Percentiles rank a stretch among this genome's conserved stretches.
Evolutionary conservation across 305 asterid genomes (phyloP).

Genomic region (Fraxinus paxiana): DNA sequence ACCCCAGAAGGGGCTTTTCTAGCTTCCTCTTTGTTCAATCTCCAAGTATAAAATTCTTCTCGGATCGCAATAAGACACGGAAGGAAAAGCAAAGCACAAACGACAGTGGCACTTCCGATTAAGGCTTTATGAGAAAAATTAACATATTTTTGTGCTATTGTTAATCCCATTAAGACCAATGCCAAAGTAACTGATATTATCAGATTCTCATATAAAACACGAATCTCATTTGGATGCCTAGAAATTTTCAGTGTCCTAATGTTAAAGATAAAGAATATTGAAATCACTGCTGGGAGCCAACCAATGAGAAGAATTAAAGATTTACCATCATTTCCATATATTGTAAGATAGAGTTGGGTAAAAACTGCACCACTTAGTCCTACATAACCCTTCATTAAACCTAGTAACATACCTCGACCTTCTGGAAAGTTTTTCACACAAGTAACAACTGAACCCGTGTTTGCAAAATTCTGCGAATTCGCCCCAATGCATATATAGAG

Average conservation of each 20-base stretch:
- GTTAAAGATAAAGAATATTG: slow-evolving; percentile 27
- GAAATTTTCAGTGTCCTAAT: slow-evolving; percentile 32
- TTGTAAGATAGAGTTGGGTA: slow-evolving; percentile 39
- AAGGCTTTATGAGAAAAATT: slow-evolving; percentile 31
- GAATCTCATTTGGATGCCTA: slow-evolving; percentile 34
- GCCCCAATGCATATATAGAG: slow-evolving; percentile 37
- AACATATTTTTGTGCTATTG: slow-evolving; percentile 38
- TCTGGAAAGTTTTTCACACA: slow-evolving; percentile 48
- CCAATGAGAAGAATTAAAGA: slow-evolving; percentile 41
- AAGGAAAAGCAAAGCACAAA: slow-evolving; percentile 35
- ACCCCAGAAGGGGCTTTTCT: neutral
- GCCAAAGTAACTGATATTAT: slow-evolving; percentile 36
- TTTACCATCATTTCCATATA: slow-evolving; percentile 37
- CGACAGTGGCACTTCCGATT: slow-evolving; percentile 32
- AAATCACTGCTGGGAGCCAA: slow-evolving; percentile 46
- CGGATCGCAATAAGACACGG: slow-evolving; percentile 33
- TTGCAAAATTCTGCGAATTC: slow-evolving; percentile 45
- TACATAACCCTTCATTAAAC: slow-evolving; percentile 46
- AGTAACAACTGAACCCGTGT: slow-evolving; percentile 46
- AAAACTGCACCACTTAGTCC: slow-evolving; percentile 53
- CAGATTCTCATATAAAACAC: slow-evolving; percentile 31
- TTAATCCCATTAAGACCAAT: slow-evolving; percentile 35
- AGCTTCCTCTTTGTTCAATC: slow-evolving; percentile 16
- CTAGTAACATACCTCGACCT: slow-evolving; percentile 42
- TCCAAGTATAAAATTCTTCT: slow-evolving; percentile 36